These are phyloP conservation scores for Fusarium euwallaceae DNA, from an alignment of 2,329 filamentous ascomycete genomes.

Conservation along the genomic window DNA sequence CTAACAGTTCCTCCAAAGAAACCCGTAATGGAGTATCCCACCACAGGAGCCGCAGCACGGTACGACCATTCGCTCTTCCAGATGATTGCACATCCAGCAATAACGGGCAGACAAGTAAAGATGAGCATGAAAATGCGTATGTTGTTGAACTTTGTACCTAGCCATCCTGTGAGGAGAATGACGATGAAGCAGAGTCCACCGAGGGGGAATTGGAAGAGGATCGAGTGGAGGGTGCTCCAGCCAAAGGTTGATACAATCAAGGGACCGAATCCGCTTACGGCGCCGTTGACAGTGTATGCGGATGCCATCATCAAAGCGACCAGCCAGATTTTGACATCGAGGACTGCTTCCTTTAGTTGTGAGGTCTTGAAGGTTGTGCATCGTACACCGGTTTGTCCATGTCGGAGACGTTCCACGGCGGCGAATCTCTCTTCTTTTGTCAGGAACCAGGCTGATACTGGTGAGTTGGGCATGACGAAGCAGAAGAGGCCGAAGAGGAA, in stretches of 20 bases:
- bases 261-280: conserved; percentile 77
- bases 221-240: conserved; percentile 72
- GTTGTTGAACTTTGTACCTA: conserved; percentile 71
- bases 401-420: conserved; percentile 72
- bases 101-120: conserved; percentile 77
- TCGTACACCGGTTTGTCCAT: conserved; percentile 73
- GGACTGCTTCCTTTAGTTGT: conserved; percentile 69
- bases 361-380: conserved; percentile 70
- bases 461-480: conserved; percentile 75
- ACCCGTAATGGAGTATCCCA: conserved; percentile 79
- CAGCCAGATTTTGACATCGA: conserved; percentile 74
- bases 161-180: conserved; percentile 75
- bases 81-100: conserved; percentile 80
- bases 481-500: conserved; percentile 75
- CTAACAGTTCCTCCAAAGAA: conserved; percentile 80
- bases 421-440: conserved; percentile 72
- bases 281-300: conserved; percentile 79
- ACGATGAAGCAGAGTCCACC: conserved; percentile 76
- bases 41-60: conserved; percentile 74
- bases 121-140: conserved; percentile 75
- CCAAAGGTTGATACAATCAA: conserved; percentile 80
- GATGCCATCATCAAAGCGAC: conserved; percentile 77
- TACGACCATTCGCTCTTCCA: conserved; percentile 77
- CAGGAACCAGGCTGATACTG: conserved; percentile 78
- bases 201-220: conserved; percentile 81